phyloP scores from a whole-genome alignment of 495 filamentous ascomycete species.

The Penicillium roqueforti region DNA sequence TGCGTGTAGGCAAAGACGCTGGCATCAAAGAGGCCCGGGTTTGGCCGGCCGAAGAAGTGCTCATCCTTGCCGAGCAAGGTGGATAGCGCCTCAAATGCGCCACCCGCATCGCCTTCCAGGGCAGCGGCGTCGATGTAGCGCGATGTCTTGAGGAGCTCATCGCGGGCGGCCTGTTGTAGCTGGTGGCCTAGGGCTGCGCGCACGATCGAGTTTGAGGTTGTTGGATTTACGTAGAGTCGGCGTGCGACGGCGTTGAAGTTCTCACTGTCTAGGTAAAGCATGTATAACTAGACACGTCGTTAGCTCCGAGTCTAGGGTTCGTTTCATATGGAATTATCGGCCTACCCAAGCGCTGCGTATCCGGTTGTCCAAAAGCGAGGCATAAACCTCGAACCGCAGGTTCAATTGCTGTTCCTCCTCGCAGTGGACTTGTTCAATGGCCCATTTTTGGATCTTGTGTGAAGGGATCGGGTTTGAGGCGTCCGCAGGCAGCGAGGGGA shows the following conservation, averaged over 20 bases:
- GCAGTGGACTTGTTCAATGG: conserved; percentile 46
- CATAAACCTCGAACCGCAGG: conserved; percentile 69
- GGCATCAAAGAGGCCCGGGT: conserved; percentile 78
- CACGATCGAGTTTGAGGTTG: conserved; percentile 59
- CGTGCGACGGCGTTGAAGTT: conserved; percentile 63
- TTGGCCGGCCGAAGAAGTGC: conserved; percentile 62
- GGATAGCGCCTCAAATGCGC: conserved; percentile 72
- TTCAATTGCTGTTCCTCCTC: conserved; percentile 51
- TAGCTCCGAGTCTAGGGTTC: not conserved
- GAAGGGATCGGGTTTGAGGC: conserved; percentile 53
- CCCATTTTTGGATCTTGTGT: conserved; percentile 66
- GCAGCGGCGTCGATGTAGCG: conserved; percentile 55
- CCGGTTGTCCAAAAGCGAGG: conserved; percentile 70
- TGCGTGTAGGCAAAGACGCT: conserved; percentile 89
- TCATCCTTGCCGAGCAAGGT: conserved; percentile 58
- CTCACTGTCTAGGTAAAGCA: conserved; percentile 66
- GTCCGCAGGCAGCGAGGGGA: conserved; percentile 46
- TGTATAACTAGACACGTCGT: conserved; percentile 55
- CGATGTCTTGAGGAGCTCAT: conserved; percentile 65
- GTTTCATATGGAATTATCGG: not conserved
- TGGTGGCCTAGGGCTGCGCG: conserved; percentile 57
- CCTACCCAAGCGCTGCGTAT: conserved; percentile 85
- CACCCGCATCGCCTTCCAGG: conserved; percentile 63
- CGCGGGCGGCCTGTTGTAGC: conserved; percentile 64
- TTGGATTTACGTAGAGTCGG: conserved; percentile 63